Evolutionary conservation across 805 yeast species (phyloP).

Genomic region (Zygoascus bituminiphila): DNA sequence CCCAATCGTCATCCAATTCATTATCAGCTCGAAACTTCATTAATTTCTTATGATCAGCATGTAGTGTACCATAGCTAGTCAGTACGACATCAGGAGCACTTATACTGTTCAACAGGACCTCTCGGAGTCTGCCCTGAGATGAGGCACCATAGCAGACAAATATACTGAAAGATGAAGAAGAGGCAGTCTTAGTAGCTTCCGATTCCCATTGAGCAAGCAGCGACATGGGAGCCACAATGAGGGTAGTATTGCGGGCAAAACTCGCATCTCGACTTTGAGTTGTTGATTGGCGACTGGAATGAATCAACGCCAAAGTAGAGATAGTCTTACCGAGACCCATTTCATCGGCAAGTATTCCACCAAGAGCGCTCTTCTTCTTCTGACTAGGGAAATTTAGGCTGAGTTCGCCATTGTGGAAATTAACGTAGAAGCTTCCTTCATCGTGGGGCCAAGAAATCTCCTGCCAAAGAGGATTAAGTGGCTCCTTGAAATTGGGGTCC

Average conservation of each 20-base stretch:
- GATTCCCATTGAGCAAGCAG: constrained; percentile 84
- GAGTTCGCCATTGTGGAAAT: constrained; percentile 72
- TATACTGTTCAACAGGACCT: constrained; percentile 32
- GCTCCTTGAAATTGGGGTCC: constrained; percentile 20
- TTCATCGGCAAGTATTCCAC: constrained; percentile 92
- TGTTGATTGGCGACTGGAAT: constrained; percentile 32
- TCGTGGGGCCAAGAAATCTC: constrained; percentile 45
- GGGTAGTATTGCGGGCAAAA: constrained; percentile 58
- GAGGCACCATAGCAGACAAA: constrained; percentile 70
- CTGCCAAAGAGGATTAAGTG: constrained; percentile 81
- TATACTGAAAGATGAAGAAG: constrained; percentile 19
- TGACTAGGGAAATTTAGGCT: constrained; percentile 56
- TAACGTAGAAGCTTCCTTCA: constrained; percentile 52
- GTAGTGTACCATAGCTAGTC: constrained; percentile 84
- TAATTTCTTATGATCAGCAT: constrained; percentile 58
- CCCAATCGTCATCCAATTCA: constrained; percentile 5
- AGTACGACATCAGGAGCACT: constrained; percentile 59
- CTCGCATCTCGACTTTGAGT: background rate
- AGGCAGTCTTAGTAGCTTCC: constrained; percentile 54
- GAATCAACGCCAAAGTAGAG: constrained; percentile 65
- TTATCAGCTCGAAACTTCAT: constrained; percentile 12
- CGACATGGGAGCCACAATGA: constrained; percentile 86
- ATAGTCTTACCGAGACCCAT: constrained; percentile 96
- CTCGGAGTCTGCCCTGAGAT: constrained; percentile 40
- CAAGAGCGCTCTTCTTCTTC: constrained; percentile 50